Evolutionary conservation across 768 basidiomycete genomes (phyloP), one percentile per base, ranked within the genome.

Genomic region (Serendipita sp.): DNA sequence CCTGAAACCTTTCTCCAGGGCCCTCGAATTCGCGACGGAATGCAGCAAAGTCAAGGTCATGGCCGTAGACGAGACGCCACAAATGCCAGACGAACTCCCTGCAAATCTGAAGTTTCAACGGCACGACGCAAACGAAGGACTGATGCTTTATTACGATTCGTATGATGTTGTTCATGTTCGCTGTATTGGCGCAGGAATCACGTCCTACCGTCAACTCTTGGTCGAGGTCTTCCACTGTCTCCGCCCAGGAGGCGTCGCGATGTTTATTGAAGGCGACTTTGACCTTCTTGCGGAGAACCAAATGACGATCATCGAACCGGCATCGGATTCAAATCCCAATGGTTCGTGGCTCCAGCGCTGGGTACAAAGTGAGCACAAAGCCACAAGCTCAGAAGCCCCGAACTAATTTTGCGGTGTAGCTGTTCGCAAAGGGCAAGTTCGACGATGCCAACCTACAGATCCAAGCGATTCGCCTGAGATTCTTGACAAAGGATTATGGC

Each of bases 231-330:
- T 26, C 48, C 13, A 24, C 13, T 51, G 48, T 28, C 48, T 51
- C 48, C 16, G 28, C 9, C 48, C 48, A 11, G 48, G 48, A 11
- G 48, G 48, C 9, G 16, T 51, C 48, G 48, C 48, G 11, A 51
- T 51, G 9, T 51, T 51, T 51, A 51, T 51, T 9, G 48, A 51
- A 24, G 48, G 48, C 48, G 48, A 51, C 22, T 51, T 51, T 51
- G 48, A 51, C 48, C 28, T 51, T 14, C 14, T 51, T 26, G 26
- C 13, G 26, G 48, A 51, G 22, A 26, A 51, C 28, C 48, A 51
- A 26, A 13, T 13, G 16, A 51, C 48, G 11, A 51, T 51, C 28
- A 14, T 14, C 13, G 48, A 51, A 26, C 48, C 48, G 9, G 48
- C 48, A 26, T 13, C 13, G 16, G 48, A 51, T 24, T 11, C 16